A percentile compares a stretch with the other conserved stretches of the same genome.
These are phyloP conservation scores for Pseudogymnoascus sp. DNA, from an alignment of 2,329 filamentous ascomycete genomes.

Conservation along the genomic window DNA sequence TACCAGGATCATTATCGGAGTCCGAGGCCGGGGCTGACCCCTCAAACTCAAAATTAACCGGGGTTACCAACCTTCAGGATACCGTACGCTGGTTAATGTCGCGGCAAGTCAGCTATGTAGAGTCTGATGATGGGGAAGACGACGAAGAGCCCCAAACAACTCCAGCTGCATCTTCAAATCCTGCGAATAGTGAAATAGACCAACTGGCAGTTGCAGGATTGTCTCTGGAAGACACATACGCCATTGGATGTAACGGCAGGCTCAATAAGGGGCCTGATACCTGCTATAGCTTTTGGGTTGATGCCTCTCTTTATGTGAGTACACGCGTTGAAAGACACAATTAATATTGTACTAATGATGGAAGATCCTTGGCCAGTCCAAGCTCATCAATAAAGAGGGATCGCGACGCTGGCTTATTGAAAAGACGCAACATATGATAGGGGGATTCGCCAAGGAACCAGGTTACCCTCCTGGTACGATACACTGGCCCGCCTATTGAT, in stretches of 20 bases:
- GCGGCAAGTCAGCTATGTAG: slow-evolving; percentile 55
- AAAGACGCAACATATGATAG: slow-evolving; percentile 78
- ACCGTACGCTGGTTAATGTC: slow-evolving; percentile 49
- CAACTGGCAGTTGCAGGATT: slow-evolving; percentile 9
- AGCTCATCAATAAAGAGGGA: slow-evolving; percentile 49
- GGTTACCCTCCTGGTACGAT: slow-evolving; percentile 55
- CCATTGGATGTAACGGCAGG: slow-evolving; percentile 79
- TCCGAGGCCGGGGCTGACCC: slow-evolving; percentile 3
- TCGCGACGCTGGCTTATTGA: slow-evolving; percentile 73
- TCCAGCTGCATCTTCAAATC: slow-evolving; percentile 31
- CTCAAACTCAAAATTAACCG: slow-evolving; percentile 23
- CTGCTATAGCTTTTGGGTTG: slow-evolving; percentile 92
- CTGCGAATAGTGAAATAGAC: background rate
- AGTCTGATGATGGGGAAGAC: slow-evolving; percentile 33
- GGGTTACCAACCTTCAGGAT: slow-evolving; percentile 27
- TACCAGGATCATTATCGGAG: slow-evolving; percentile 17
- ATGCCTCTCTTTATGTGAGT: slow-evolving; percentile 48
- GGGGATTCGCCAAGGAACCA: slow-evolving; percentile 68
- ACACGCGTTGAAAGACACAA: slow-evolving; percentile 20
- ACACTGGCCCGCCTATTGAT: background rate
- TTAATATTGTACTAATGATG: slow-evolving; percentile 13
- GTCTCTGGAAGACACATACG: slow-evolving; percentile 21
- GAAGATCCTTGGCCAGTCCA: slow-evolving; percentile 48
- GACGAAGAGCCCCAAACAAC: slow-evolving; percentile 31
- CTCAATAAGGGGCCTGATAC: slow-evolving; percentile 90